Evolutionary conservation across 148 eudicot species (phyloP), one percentile per base, ranked within the genome.

Genomic region (Polygonum aviculare): DNA sequence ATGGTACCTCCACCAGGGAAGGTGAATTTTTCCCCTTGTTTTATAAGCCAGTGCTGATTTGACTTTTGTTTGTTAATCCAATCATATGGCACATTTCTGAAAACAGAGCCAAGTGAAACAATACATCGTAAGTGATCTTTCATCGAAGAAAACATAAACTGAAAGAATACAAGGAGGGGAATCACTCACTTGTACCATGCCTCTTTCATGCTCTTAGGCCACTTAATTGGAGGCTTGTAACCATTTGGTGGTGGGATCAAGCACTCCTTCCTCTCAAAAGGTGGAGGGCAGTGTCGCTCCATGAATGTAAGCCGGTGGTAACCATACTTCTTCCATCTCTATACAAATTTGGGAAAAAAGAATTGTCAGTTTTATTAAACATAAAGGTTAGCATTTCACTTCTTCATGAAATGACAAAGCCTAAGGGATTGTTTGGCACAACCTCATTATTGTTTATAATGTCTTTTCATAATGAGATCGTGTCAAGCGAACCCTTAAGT

Each of bases 1-100:
- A 95, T 95, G 19, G 99, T 95, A 63, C 99, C 99, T 21, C 99
- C 99, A 79, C 99, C 99, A 3, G 99, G 99, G 85, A 95, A 95
- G 48, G 79, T 72, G 77, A 95, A 95, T 49, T 95, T 93, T 67
- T 95, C 99, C 76, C 99, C 99, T 88, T 95, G 96, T 85, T 93
- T 95, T 82, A 35, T 81, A 16, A 95, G 85, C 99, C 99, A 95
- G 75, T 95, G 82, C 80, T 95, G 99, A 76, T 95, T 88, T 70
- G 99, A 95, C 82, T 95, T 95, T 80, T 93, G 88, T 51, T 86
- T 92, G 88, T 87, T 88, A 78, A 95, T 92, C 99, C 97, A 92
- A 77, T 95, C 93, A 85, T 87, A 93, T 50, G 99, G 99, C 74
- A 95, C 99, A 79, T 95, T 95, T 80, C 99, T 95, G 75, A 45